Base-by-base conservation (phyloP, 257 asterid species). In the Echium plantagineum region DNA sequence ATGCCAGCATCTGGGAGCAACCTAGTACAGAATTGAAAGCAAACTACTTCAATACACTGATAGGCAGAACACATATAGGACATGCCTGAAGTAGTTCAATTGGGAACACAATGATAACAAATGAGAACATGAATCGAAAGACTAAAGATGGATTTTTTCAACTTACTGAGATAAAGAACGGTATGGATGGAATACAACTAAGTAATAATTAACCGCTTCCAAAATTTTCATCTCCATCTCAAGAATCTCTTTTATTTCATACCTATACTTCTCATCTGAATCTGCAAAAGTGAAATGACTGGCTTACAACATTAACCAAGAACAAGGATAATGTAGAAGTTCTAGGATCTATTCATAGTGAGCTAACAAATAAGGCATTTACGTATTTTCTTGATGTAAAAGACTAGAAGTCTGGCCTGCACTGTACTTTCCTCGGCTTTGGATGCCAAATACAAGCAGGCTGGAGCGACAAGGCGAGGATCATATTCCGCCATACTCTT, bases 401-500 rank as follows among this genome's bases (percentile, higher is more conserved):
- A 85, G 24, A 81, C 94, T 48, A 91, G 83, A 58, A 80, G 85
- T 66, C 94, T 75, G 62, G 98, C 98, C 77, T 88, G 94, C 73
- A 84, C 89, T 52, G 90, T 84, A 82, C 95, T 85, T 82, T 91
- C 98, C 83, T 91, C 98, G 62, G 94, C 95, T 81, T 91, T 91
- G 6, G 98, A 83, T 58, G 98, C 98, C 85, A 91, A 78, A 75
- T 88, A 91, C 80, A 91, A 80, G 82, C 98, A 85, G 22, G 96
- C 62, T 38, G 98, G 94, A 76, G 94, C 98, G 65, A 91, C 95
- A 60, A 88, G 78, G 58, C 91, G 95, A 47, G 98, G 98, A 77
- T 91, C 94, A 66, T 74, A 91, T 61, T 91, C 96, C 1, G 86
- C 77, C 94, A 91, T 75, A 75, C 94, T 82, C 80, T 72, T 84